phyloP scores from a whole-genome alignment of 2,329 filamentous ascomycete species.

The Epichloe baconii region DNA sequence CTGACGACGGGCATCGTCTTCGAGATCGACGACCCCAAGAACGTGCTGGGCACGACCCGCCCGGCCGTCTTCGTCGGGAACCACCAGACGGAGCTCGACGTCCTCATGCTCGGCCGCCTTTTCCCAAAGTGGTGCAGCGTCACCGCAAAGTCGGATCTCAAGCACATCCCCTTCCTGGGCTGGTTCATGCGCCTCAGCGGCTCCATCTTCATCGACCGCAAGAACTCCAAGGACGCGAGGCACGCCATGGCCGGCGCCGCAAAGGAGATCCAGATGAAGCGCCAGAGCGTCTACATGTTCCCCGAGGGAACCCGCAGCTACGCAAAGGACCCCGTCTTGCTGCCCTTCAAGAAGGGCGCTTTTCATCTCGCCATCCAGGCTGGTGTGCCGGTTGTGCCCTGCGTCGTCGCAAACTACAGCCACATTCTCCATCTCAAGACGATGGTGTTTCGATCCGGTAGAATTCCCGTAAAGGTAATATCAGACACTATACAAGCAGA shows the following conservation, averaged over 20 bases:
- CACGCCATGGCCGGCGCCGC: slow-evolving; percentile 78
- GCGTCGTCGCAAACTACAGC: slow-evolving; percentile 70
- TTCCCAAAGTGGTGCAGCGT: slow-evolving; percentile 89
- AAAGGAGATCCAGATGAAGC: slow-evolving; percentile 57
- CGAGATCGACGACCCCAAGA: slow-evolving; percentile 51
- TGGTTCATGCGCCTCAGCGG: slow-evolving; percentile 89
- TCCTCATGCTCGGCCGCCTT: slow-evolving; percentile 76
- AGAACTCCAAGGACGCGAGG: slow-evolving; percentile 69
- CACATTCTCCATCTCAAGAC: slow-evolving; percentile 54
- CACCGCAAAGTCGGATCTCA: slow-evolving; percentile 79
- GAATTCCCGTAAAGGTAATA: slow-evolving; percentile 59
- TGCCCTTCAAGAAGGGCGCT: slow-evolving; percentile 98
- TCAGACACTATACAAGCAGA: slow-evolving; percentile 6
- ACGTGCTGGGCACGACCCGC: slow-evolving; percentile 49
- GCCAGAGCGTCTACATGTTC: slow-evolving; percentile 74
- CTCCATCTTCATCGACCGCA: slow-evolving; percentile 89
- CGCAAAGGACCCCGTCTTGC: slow-evolving; percentile 61
- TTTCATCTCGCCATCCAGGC: slow-evolving; percentile 94
- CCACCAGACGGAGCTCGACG: slow-evolving; percentile 92
- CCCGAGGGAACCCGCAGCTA: slow-evolving; percentile 91
- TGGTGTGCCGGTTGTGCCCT: slow-evolving; percentile 80
- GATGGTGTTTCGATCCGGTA: slow-evolving; percentile 52
- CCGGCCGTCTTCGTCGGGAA: slow-evolving; percentile 89
- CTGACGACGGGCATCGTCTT: slow-evolving; percentile 67
- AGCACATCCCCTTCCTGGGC: slow-evolving; percentile 69